Evolutionary conservation across 2,329 filamentous ascomycete species (phyloP).

Genomic region (Neodidymelliopsis sp.): DNA sequence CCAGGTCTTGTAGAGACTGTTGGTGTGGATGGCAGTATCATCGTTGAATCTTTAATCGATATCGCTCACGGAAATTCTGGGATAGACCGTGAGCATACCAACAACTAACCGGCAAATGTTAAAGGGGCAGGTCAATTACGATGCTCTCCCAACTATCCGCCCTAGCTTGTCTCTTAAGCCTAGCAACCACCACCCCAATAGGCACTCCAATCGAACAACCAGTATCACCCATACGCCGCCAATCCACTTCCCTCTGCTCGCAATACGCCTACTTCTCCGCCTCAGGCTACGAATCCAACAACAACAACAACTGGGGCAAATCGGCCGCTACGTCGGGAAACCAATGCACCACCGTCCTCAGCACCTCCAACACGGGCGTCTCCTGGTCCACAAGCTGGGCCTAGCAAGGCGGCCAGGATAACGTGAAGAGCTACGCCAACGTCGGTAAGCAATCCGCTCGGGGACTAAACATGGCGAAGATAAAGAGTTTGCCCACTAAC

Average conservation of each 20-base stretch:
- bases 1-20: no score
- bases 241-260: constrained; percentile 24
- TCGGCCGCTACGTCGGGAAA: constrained; percentile 23
- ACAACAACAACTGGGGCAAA: constrained; percentile 36
- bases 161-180: constrained; percentile 3
- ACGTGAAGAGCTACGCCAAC: constrained; percentile 36
- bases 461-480: constrained; percentile 22
- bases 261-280: constrained; percentile 30
- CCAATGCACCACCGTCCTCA: constrained; percentile 32
- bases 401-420: constrained; percentile 31
- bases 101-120: no score
- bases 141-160: constrained; percentile 6
- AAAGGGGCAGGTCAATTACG: no score
- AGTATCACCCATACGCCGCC: constrained; percentile 4
- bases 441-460: constrained; percentile 27
- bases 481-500: constrained; percentile 29
- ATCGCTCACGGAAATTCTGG: no score
- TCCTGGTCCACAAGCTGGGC: constrained; percentile 28
- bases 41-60: no score
- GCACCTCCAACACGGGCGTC: constrained; percentile 23
- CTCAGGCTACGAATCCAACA: constrained; percentile 34
- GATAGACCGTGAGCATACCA: no score
- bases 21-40: no score
- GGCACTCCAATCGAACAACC: not conserved
- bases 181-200: constrained; percentile 5